phyloP scores from a whole-genome alignment of 2,329 filamentous ascomycete species.

The Colletotrichum trifolii region DNA sequence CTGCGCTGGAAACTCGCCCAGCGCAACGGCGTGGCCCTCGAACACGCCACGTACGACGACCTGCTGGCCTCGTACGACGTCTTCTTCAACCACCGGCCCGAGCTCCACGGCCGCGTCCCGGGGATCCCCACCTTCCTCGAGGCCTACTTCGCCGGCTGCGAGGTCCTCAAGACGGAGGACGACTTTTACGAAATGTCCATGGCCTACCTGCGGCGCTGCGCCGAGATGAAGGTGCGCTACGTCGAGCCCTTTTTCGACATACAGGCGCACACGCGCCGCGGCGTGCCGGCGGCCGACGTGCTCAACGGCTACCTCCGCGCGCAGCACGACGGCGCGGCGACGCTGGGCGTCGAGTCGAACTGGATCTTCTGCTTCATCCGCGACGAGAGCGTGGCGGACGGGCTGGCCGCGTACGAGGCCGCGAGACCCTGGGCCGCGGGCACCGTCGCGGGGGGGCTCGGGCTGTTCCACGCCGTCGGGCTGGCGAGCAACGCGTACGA shows the following conservation, averaged over 20 bases:
- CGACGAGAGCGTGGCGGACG: conserved; percentile 51
- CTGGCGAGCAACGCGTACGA: conserved; percentile 59
- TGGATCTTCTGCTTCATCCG: conserved; percentile 58
- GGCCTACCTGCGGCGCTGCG: conserved; percentile 75
- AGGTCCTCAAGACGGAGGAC: conserved; percentile 69
- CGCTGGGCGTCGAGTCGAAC: conserved; percentile 44
- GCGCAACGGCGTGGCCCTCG: conserved; percentile 70
- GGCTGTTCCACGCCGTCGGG: conserved; percentile 57
- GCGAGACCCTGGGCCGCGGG: conserved; percentile 50
- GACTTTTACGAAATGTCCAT: conserved; percentile 81
- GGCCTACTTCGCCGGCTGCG: conserved; percentile 83
- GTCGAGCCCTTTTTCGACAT: conserved; percentile 88
- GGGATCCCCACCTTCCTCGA: conserved; percentile 66
- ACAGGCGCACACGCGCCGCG: conserved; percentile 75
- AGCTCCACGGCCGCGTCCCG: conserved; percentile 47
- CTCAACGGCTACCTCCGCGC: conserved; percentile 64
- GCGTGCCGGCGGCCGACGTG: conserved; percentile 71
- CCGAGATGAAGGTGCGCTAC: conserved; percentile 74
- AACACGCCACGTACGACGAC: conserved; percentile 70
- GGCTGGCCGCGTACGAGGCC: conserved; percentile 49
- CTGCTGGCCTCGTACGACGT: conserved; percentile 70
- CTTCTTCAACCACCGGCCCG: conserved; percentile 50
- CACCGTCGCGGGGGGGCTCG: conserved; percentile 43
- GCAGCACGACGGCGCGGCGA: conserved; percentile 42
- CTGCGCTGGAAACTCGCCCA: conserved; percentile 76